Evolutionary conservation across 2,329 filamentous ascomycete genomes (phyloP), one percentile per base, ranked within the genome.

Genomic region (Dendrostoma leiphaemia): DNA sequence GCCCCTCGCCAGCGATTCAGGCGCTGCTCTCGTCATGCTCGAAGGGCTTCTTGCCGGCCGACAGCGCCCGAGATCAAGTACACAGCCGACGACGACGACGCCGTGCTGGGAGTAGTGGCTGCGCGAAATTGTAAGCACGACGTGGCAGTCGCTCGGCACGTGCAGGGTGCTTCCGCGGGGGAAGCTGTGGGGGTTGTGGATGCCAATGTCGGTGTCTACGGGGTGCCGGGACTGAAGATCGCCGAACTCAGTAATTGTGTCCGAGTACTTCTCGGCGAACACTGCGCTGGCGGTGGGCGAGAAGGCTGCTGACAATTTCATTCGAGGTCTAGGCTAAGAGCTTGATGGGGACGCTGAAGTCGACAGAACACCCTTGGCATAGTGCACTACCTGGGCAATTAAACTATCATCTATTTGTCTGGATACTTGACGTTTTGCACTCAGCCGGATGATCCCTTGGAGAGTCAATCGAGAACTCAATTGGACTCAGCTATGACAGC

Each of bases 211-310:
- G 68, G 67, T 17, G 77, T 80, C 2, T 72, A 76, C 49, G 76
- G 75, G 0, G 67, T 72, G 0, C 54, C 70, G 57, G 63, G 67
- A 0, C 61, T 78, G 12, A 76, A 75, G 64, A 53, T 77, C 34
- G 65, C 62, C 17, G 68, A 74, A 58, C 37, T 74, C 48, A 69
- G 69, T 45, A 63, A n/a, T 74, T n/a, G 58, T 61, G 17, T 69
- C 70, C 1, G 47, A 59, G 10, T 76, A 76, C 32, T 70, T 79
- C 1, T 71, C 61, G 6, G 71, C 69, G 1, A 78, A 80, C 54
- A 76, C 74, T 1, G 76, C 76, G 0, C 61, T 78, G 35, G 61
- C 71, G 4, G 64, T 79, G 49, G 75, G 75, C 1, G 76, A 80
- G 59, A 70, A 66, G 61, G 69, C 67, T 3, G 69, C 69, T 0